Evolutionary conservation across 2,329 filamentous ascomycete genomes (phyloP).

Genomic region (Calonectria ilicicola): DNA sequence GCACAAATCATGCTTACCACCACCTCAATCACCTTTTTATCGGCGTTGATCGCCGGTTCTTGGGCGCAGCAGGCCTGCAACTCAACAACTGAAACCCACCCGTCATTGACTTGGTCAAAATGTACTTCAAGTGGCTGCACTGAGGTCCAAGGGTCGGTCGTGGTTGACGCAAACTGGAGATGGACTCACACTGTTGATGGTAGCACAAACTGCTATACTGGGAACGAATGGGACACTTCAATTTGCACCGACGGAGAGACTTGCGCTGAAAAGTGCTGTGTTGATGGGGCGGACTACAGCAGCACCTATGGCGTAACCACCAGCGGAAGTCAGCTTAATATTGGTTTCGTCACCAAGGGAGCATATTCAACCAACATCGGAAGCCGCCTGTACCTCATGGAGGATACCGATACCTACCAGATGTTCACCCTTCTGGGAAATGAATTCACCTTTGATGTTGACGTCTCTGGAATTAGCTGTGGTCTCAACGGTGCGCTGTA

Average conservation of each 20-base stretch:
- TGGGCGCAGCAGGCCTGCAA: constrained; percentile 64
- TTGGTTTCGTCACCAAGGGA: constrained; percentile 68
- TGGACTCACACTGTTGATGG: constrained; percentile 64
- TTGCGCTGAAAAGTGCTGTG: constrained; percentile 61
- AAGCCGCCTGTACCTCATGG: constrained; percentile 73
- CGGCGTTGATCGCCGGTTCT: constrained; percentile 40
- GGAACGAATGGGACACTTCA: constrained; percentile 59
- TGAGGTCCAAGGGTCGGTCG: constrained; percentile 60
- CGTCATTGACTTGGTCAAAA: constrained; percentile 62
- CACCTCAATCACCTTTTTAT: constrained; percentile 32
- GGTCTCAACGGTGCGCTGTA: constrained; percentile 80
- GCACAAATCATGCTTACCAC: neutral
- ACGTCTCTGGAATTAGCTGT: constrained; percentile 74
- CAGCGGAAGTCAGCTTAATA: constrained; percentile 60
- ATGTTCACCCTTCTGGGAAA: constrained; percentile 72
- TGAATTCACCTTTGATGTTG: constrained; percentile 79
- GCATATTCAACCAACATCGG: constrained; percentile 59
- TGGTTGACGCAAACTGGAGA: constrained; percentile 71
- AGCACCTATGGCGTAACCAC: constrained; percentile 65
- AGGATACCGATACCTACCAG: constrained; percentile 70
- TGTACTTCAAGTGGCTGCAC: constrained; percentile 65
- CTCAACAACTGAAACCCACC: constrained; percentile 61
- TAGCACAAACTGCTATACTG: constrained; percentile 67
- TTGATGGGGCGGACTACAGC: constrained; percentile 64
- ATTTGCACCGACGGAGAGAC: constrained; percentile 53